These are phyloP conservation scores for Chalciporus piperatus DNA, from an alignment of 768 basidiomycete genomes.

Conservation along the genomic window DNA sequence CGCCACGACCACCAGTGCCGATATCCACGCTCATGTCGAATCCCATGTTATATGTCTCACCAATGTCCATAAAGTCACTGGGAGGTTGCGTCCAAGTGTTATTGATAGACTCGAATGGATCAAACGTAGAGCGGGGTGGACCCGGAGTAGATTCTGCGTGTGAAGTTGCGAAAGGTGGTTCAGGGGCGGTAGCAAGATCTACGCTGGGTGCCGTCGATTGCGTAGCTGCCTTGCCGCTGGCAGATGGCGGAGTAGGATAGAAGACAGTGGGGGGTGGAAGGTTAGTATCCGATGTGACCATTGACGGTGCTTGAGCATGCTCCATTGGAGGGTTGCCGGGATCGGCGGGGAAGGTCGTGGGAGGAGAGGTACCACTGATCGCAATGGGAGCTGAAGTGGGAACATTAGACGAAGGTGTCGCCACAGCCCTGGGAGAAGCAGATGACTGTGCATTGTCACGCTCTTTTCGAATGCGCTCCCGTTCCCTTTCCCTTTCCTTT, in stretches of 20 bases:
- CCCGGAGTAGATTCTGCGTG: conserved; percentile 17
- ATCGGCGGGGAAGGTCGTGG: conserved; percentile 12
- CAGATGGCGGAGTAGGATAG: conserved; percentile 63
- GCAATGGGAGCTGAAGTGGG: conserved; percentile 10
- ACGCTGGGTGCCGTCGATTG: conserved; percentile 3
- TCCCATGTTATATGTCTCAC: conserved; percentile 42
- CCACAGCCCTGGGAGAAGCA: conserved; percentile 23
- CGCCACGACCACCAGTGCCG: conserved; percentile 27
- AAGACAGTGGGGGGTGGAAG: conserved; percentile 36
- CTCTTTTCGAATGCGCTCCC: conserved; percentile 68
- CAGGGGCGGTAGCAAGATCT: conserved; percentile 27
- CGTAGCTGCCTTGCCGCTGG: conserved; percentile 24
- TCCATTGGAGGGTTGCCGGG: conserved; percentile 9
- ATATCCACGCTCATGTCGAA: conserved; percentile 46
- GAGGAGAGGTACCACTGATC: conserved; percentile 9
- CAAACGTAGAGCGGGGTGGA: conserved; percentile 34
- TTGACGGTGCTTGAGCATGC: conserved; percentile 11
- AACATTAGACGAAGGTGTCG: conserved; percentile 20
- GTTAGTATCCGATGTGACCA: conserved; percentile 17
- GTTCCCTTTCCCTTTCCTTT: conserved; percentile 73
- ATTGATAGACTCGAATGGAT: conserved; percentile 44
- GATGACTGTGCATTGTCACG: conserved; percentile 46
- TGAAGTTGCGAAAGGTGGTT: conserved; percentile 4
- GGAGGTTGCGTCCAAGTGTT: conserved; percentile 38
- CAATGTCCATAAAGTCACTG: conserved; percentile 36